A percentile compares a stretch with the other conserved stretches of the same genome.
phyloP scores from a whole-genome alignment of 2,329 filamentous ascomycete genomes.

The Beauveria brongniartii region DNA sequence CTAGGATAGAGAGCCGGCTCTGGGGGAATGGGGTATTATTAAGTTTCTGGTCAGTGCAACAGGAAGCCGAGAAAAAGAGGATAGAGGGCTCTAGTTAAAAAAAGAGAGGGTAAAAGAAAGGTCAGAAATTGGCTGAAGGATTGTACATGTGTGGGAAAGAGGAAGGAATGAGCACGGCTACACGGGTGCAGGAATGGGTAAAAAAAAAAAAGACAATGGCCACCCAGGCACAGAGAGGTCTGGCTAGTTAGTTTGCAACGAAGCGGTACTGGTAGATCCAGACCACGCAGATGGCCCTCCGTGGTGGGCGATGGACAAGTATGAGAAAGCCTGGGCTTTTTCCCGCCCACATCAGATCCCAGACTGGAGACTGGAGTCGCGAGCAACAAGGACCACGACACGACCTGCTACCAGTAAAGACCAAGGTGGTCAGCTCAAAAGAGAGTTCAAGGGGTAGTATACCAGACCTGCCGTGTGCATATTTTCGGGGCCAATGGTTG shows the following conservation, averaged over 20 bases:
- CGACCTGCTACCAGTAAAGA: neutral
- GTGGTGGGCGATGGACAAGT: too few species aligned
- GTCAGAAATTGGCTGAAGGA: neutral
- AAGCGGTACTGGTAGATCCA: too few species aligned
- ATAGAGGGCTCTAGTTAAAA: neutral
- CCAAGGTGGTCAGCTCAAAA: slow-evolving; percentile 8
- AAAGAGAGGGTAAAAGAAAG: neutral
- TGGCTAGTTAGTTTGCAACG: neutral
- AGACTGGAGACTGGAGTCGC: neutral
- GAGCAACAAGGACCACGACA: neutral
- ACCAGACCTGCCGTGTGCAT: neutral
- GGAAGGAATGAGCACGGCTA: neutral
- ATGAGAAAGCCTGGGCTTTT: neutral
- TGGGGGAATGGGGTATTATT: slow-evolving; percentile 4
- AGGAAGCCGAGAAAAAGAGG: neutral
- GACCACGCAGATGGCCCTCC: too few species aligned
- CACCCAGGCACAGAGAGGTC: neutral
- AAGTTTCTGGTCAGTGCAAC: neutral
- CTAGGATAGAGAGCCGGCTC: slow-evolving; percentile 3
- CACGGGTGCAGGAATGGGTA: neutral
- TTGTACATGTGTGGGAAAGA: slow-evolving; percentile 5
- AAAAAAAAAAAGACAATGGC: neutral
- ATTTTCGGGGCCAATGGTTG: slow-evolving; percentile 1
- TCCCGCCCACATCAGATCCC: neutral
- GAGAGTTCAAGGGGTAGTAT: slow-evolving; percentile 11